These are phyloP conservation scores for Venturia effusa DNA, from an alignment of 2,329 filamentous ascomycete genomes.

Conservation along the genomic window DNA sequence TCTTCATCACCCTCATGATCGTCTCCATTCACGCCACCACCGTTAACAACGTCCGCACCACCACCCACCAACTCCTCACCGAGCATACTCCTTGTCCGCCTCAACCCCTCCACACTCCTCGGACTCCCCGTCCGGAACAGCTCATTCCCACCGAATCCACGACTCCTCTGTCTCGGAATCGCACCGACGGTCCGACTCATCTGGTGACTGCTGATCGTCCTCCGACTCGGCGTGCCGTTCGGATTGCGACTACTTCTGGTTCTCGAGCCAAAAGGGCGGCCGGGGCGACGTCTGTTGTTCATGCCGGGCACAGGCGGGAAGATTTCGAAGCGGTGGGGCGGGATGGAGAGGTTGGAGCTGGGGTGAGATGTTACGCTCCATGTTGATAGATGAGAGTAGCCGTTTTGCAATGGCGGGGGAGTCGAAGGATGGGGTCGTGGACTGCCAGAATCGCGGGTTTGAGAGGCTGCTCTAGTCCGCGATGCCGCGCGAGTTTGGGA, in stretches of 20 bases:
- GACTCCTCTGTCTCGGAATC: background rate
- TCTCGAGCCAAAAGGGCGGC: constrained; percentile 7
- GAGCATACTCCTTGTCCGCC: constrained; percentile 10
- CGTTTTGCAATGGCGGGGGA: constrained; percentile 7
- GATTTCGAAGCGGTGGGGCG: constrained; percentile 63
- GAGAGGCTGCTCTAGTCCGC: constrained; percentile 5
- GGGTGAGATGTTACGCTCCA: constrained; percentile 12
- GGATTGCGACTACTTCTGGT: background rate
- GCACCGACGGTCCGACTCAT: background rate
- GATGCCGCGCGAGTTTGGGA: background rate
- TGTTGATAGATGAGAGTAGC: background rate
- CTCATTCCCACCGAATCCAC: background rate
- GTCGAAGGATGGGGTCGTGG: constrained; percentile 10
- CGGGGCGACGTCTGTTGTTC: constrained; percentile 19
- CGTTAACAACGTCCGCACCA: constrained; percentile 1
- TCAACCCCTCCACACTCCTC: background rate
- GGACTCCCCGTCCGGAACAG: constrained; percentile 1
- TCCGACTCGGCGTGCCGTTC: background rate
- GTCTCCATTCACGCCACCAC: constrained; percentile 14
- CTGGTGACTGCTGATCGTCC: background rate
- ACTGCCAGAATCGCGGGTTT: background rate
- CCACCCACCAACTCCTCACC: constrained; percentile 20
- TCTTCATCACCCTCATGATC: constrained; percentile 20
- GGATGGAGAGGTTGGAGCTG: constrained; percentile 38
- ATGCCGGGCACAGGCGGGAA: constrained; percentile 57